Base-by-base conservation (phyloP, 495 filamentous ascomycete species). In the Neurospora sp. region DNA sequence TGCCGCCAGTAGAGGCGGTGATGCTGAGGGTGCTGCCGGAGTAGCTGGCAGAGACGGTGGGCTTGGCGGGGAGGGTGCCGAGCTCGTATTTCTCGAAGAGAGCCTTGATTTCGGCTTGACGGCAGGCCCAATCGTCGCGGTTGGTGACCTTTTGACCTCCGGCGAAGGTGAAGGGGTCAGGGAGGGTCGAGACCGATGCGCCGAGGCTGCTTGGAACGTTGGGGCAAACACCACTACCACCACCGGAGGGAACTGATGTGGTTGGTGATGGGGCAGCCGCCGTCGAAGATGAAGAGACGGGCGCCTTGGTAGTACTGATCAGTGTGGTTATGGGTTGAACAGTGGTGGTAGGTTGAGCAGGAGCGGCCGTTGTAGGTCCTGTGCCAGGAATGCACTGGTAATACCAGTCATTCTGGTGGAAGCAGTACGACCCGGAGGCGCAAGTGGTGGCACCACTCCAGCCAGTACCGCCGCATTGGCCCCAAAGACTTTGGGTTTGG, bases 31-130 rank as follows among this genome's bases (percentile, higher is more conserved):
- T 79, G 74, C 69, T 75, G 38, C 81, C 83, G 1, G 83, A 83
- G 74, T 83, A 74, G 73, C 78, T 81, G 70, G 80, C 83, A 6
- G 82, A 82, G 38, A 86, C 79, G 8, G 79, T 76, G 74, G 81
- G 78, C 1, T 83, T 84, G 3, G 80, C 79, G 0, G 87, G 86
- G 59, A 84, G 80, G 14, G 75, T 81, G 40, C 87, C 87, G 23
- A 88, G 84, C 77, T 89, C 86, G 77, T 85, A 87, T 54, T 79
- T 78, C 76, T 87, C 84, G 12, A 89, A 71, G 69, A 86, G 80
- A 72, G 83, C 79, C 74, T 74, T 81, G 72, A 88, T 86, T 80
- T 89, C 85, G 20, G 79, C 76, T 74, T 84, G 83, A 18, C 85
- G 84, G 78, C 86, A 88, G 23, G 72, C 70, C 83, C 84, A 89